Conservation (phyloP, 768 basidiomycete species). For the Termitomyces heimii region DNA sequence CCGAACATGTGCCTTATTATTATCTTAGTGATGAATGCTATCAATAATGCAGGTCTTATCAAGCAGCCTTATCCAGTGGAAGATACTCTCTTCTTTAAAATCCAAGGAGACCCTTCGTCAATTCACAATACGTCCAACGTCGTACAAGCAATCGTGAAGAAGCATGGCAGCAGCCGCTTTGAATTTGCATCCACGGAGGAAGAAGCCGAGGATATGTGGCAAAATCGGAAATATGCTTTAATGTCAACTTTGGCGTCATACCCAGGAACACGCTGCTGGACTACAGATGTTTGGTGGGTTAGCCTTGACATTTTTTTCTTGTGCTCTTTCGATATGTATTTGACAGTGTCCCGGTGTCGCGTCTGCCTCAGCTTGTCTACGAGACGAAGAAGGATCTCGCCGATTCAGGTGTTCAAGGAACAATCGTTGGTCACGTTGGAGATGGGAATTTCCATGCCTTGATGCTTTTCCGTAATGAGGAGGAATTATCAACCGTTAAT, state of each 20-base stretch:
- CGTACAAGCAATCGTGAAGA: slow-evolving; percentile 56
- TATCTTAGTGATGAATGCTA: slow-evolving; percentile 65
- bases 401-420: slow-evolving; percentile 48
- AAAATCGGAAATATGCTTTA: slow-evolving; percentile 80
- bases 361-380: slow-evolving; percentile 60
- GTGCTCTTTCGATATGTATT: not conserved
- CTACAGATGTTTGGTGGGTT: slow-evolving; percentile 83
- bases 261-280: slow-evolving; percentile 70
- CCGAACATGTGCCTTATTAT: not conserved
- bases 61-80: slow-evolving; percentile 57
- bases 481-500: slow-evolving; percentile 48
- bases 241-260: slow-evolving; percentile 61
- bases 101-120: slow-evolving; percentile 67
- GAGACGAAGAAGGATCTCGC: slow-evolving; percentile 79
- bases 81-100: slow-evolving; percentile 88
- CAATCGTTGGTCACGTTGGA: slow-evolving; percentile 78
- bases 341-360: slow-evolving; percentile 61
- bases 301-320: not conserved
- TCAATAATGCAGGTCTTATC: slow-evolving; percentile 60
- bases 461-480: slow-evolving; percentile 52
- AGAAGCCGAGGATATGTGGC: slow-evolving; percentile 77
- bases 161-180: slow-evolving; percentile 64
- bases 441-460: slow-evolving; percentile 60
- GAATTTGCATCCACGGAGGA: slow-evolving; percentile 68
- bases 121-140: slow-evolving; percentile 53